Percentiles rank a stretch among this genome's conserved stretches.
Evolutionary conservation across 108 stramenopile genomes (phyloP).

Genomic region (Cyclotella atomus): DNA sequence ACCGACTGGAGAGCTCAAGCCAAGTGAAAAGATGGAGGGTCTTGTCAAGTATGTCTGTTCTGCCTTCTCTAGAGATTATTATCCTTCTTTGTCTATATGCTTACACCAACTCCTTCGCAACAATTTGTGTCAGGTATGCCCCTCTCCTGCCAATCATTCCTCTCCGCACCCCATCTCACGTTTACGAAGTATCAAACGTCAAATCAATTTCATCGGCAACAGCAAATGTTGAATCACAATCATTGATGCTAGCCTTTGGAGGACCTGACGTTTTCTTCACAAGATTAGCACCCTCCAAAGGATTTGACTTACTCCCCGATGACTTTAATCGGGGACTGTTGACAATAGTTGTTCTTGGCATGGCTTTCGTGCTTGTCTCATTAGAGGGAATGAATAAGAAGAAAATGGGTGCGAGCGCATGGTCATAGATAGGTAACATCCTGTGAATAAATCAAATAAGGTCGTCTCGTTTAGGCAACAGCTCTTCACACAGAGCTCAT

Average conservation of each 20-base stretch:
- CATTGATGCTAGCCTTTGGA: slow-evolving; percentile 74
- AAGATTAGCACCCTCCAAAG: slow-evolving; percentile 81
- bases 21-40: slow-evolving; percentile 84
- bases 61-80: neutral
- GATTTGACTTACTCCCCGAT: slow-evolving; percentile 89
- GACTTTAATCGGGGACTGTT: slow-evolving; percentile 78
- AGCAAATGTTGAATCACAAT: slow-evolving; percentile 85
- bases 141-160: slow-evolving; percentile 76
- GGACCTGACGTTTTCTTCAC: slow-evolving; percentile 90
- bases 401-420: slow-evolving; percentile 51
- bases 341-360: slow-evolving; percentile 60
- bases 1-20: slow-evolving; percentile 80
- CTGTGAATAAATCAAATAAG: too few relatives aligned
- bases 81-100: neutral
- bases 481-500: too few relatives aligned
- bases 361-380: slow-evolving; percentile 56
- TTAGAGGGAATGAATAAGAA: slow-evolving; percentile 63
- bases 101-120: neutral
- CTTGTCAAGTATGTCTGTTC: slow-evolving; percentile 46
- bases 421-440: slow-evolving; percentile 25
- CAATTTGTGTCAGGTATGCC: slow-evolving; percentile 42
- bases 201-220: slow-evolving; percentile 57
- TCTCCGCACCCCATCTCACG: slow-evolving; percentile 63
- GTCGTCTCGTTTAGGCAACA: too few relatives aligned
- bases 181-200: slow-evolving; percentile 64